Conservation (phyloP, 345 rosid genomes). For the Lepidium aucheri region DNA sequence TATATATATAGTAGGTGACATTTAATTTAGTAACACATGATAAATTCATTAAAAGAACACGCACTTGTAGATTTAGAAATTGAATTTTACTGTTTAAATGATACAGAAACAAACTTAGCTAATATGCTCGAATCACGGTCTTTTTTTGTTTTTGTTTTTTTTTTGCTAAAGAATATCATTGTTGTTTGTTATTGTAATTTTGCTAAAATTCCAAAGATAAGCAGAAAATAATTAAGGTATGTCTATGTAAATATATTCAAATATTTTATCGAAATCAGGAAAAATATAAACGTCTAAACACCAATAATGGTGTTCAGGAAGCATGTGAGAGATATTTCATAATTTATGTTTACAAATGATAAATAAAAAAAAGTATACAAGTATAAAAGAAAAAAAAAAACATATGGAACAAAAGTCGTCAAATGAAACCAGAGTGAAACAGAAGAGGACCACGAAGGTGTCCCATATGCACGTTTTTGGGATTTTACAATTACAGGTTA, state of each 20-base stretch:
- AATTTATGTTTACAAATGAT: background rate
- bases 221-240: background rate
- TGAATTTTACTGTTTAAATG: no score
- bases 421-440: conserved; percentile 14
- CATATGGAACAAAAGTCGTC: background rate
- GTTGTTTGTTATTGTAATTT: background rate
- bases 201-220: background rate
- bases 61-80: no score
- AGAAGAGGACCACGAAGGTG: conserved; percentile 22
- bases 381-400: background rate
- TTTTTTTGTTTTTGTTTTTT: no score
- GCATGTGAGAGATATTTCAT: conserved; percentile 9
- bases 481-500: conserved; percentile 23
- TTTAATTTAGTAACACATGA: no score
- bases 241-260: background rate
- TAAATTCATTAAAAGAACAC: no score
- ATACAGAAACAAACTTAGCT: no score
- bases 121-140: no score
- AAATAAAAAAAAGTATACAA: background rate
- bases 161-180: background rate
- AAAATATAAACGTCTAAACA: background rate
- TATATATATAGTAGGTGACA: no score
- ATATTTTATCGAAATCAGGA: background rate
- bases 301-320: conserved; percentile 17
- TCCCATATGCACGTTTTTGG: conserved; percentile 24